Percentiles rank a stretch among this genome's conserved stretches.
phyloP scores from a whole-genome alignment of 768 basidiomycete genomes.

The Lactarius evosmus region DNA sequence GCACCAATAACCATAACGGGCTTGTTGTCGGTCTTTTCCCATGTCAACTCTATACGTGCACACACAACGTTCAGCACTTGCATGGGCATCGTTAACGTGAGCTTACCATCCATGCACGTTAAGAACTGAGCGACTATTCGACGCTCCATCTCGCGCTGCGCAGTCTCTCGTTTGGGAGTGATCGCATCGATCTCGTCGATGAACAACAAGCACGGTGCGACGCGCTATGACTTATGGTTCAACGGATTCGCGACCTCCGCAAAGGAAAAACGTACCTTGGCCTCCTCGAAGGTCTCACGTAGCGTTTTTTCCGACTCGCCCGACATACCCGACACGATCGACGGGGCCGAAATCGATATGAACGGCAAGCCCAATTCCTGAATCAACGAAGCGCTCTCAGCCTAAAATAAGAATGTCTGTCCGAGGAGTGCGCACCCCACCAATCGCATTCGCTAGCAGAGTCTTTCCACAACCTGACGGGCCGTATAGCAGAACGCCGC shows the following conservation, averaged over 20 bases:
- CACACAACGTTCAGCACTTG: not conserved
- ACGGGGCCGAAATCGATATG: constrained; percentile 91
- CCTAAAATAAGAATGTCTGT: not conserved
- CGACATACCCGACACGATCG: constrained; percentile 96
- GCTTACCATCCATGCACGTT: constrained; percentile 96
- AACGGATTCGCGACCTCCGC: not conserved
- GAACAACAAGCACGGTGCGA: constrained; percentile 91
- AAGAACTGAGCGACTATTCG: constrained; percentile 96
- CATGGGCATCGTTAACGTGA: not conserved
- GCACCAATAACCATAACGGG: constrained; percentile 95
- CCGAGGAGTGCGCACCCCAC: constrained; percentile 61
- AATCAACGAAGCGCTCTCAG: not conserved
- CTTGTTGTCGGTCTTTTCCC: constrained; percentile 91
- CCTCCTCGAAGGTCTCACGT: constrained; percentile 95
- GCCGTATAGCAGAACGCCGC: constrained; percentile 91
- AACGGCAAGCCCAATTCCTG: constrained; percentile 93
- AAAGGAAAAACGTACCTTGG: constrained; percentile 56
- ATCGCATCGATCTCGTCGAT: constrained; percentile 99
- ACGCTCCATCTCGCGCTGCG: constrained; percentile 97
- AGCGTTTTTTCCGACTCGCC: constrained; percentile 98
- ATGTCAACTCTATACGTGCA: constrained; percentile 70
- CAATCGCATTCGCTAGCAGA: constrained; percentile 88
- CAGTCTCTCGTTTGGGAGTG: constrained; percentile 95
- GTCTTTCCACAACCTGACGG: constrained; percentile 99
- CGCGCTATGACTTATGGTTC: constrained; percentile 47